phyloP scores from a whole-genome alignment of 441 rosid genomes.

The Euphorbia celastroides region DNA sequence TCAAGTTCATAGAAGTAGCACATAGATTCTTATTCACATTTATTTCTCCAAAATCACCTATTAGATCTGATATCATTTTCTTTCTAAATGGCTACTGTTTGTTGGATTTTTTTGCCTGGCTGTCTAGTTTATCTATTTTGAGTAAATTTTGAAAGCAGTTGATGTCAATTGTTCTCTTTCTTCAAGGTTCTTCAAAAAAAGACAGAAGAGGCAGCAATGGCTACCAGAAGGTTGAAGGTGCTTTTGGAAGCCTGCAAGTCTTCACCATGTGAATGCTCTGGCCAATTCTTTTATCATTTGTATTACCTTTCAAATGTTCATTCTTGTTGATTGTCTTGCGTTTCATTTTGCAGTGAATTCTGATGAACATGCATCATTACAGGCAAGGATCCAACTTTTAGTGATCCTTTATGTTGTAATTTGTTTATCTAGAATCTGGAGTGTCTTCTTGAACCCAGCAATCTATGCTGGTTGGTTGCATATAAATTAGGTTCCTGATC shows the following conservation, averaged over 20 bases:
- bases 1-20: neutral
- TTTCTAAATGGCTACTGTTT: neutral
- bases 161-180: conserved; percentile 11
- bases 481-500: conserved; percentile 6
- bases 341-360: conserved; percentile 38
- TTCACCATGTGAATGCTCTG: conserved; percentile 65
- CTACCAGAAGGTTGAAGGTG: conserved; percentile 91
- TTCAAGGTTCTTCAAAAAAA: conserved; percentile 95
- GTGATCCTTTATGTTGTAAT: conserved; percentile 2
- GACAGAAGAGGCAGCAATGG: conserved; percentile 99
- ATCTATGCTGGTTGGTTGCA: conserved; percentile 3
- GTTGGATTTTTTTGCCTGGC: conserved; percentile 2
- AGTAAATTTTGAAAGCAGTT: neutral
- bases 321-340: conserved; percentile 20
- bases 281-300: conserved; percentile 25
- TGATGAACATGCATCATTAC: conserved; percentile 48
- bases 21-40: neutral
- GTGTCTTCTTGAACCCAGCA: neutral
- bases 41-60: neutral
- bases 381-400: conserved; percentile 36
- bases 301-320: neutral
- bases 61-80: neutral
- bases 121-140: neutral
- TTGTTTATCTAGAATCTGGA: neutral
- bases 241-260: conserved; percentile 91